A percentile compares a stretch with the other conserved stretches of the same genome.
phyloP scores from a whole-genome alignment of 2,329 filamentous ascomycete species.

The Herpotrichia juniperi region DNA sequence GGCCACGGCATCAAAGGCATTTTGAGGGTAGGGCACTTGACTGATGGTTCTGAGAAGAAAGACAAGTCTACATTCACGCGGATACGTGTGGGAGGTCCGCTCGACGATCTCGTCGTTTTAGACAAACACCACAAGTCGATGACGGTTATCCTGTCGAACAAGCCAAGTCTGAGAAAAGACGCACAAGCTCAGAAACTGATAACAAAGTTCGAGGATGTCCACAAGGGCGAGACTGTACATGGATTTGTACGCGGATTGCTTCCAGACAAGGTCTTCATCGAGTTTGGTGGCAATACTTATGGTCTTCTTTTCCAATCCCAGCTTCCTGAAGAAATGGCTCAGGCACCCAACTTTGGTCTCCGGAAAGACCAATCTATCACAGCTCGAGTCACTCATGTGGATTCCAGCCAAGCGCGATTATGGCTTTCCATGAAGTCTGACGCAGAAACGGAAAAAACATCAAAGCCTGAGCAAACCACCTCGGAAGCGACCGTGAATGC shows the following conservation, averaged over 20 bases:
- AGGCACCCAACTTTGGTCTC: conserved; percentile 77
- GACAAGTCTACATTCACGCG: conserved; percentile 78
- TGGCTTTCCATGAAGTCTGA: conserved; percentile 65
- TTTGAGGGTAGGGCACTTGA: conserved; percentile 77
- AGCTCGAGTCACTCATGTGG: conserved; percentile 74
- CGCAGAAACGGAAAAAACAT: conserved; percentile 38
- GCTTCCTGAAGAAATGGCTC: conserved; percentile 71
- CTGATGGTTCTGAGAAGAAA: conserved; percentile 83
- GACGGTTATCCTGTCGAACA: conserved; percentile 78
- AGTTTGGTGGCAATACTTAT: conserved; percentile 78
- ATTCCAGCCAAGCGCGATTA: conserved; percentile 73
- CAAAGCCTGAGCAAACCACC: conserved; percentile 28
- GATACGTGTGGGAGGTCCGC: conserved; percentile 80
- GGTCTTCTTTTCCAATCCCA: conserved; percentile 82
- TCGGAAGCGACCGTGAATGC: conserved; percentile 60
- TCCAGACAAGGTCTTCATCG: conserved; percentile 80
- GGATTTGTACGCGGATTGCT: conserved; percentile 90
- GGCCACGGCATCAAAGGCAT: conserved; percentile 77
- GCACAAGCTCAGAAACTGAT: conserved; percentile 74
- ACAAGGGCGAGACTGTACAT: conserved; percentile 69
- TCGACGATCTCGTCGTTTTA: conserved; percentile 84
- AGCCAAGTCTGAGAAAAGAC: conserved; percentile 80
- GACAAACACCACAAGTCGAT: conserved; percentile 81
- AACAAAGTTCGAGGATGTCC: conserved; percentile 72
- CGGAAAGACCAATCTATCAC: conserved; percentile 76